Conservation (phyloP, 2,329 filamentous ascomycete species). For the Penicillium sp. region DNA sequence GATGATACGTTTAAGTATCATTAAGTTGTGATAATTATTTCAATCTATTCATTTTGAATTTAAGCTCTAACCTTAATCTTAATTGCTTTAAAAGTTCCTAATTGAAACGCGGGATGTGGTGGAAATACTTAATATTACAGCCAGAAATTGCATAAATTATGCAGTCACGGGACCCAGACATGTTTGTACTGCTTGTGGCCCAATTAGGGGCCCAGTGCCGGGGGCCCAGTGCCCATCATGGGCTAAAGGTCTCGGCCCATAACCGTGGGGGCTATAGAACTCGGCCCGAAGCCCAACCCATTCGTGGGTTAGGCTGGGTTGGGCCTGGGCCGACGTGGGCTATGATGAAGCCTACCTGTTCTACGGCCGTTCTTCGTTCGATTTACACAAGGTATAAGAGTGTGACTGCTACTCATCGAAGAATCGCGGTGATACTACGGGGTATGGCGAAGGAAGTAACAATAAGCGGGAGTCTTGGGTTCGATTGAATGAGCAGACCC, state of each 20-base stretch:
- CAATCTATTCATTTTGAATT: neutral
- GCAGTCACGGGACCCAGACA: neutral
- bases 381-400: too few species aligned
- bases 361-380: too few species aligned
- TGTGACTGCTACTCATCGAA: too few species aligned
- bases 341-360: neutral
- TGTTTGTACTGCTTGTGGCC: neutral
- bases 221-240: neutral
- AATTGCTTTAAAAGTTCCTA: neutral
- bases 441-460: too few species aligned
- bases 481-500: too few species aligned
- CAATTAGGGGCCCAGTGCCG: neutral
- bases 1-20: neutral
- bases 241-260: neutral
- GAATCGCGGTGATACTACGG: too few species aligned
- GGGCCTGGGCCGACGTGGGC: slow-evolving; percentile 1
- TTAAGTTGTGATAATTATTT: neutral
- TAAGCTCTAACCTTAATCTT: neutral
- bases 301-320: neutral
- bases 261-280: neutral
- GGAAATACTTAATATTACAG: neutral
- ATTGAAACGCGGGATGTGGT: neutral
- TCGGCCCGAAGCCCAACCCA: neutral
- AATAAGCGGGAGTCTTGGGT: too few species aligned
- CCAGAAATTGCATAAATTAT: neutral